phyloP scores from a whole-genome alignment of 257 asterid genomes.

The Capsicum chinense region DNA sequence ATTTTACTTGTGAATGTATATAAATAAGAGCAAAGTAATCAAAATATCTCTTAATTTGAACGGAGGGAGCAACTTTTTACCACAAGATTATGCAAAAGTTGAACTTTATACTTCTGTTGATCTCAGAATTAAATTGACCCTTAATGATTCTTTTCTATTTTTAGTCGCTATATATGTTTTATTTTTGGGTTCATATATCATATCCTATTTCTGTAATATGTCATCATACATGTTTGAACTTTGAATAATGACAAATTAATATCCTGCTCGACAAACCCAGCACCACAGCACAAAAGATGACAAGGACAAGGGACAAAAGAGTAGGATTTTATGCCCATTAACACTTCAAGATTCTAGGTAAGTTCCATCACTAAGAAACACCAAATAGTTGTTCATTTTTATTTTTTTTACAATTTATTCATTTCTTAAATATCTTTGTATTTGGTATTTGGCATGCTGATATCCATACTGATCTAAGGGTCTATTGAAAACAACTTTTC shows the following conservation, averaged over 20 bases:
- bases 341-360: neutral
- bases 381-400: no score
- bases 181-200: neutral
- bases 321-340: neutral
- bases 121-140: slow-evolving; percentile 4
- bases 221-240: neutral
- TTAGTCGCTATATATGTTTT: neutral
- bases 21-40: no score
- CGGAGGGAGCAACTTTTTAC: neutral
- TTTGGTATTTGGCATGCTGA: no score
- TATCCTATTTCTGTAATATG: neutral
- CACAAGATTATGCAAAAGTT: neutral
- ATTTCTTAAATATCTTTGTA: no score
- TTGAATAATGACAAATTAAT: neutral
- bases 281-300: neutral
- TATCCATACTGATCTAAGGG: no score
- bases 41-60: no score
- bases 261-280: neutral
- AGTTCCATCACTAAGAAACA: no score
- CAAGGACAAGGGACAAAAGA: neutral
- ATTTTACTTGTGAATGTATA: no score
- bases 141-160: neutral
- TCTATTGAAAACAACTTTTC: no score
- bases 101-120: neutral
- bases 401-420: no score